phyloP scores from a whole-genome alignment of 1,284 basidiomycete species.

The Malassezia nana region DNA sequence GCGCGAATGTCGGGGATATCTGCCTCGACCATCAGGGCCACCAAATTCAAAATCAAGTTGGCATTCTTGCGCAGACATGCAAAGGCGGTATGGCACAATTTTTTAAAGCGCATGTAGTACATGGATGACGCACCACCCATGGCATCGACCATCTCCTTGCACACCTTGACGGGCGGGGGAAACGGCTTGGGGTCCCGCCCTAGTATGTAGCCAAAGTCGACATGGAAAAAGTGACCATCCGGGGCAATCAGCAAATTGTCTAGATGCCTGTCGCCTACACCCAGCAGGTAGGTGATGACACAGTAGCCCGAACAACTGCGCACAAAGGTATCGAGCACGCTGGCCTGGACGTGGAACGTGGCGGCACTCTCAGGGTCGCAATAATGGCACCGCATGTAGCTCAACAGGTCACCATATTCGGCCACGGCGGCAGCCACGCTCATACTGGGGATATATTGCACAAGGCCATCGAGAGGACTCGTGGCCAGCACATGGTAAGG shows the following conservation, averaged over 20 bases:
- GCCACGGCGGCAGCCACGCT: conserved; percentile 85
- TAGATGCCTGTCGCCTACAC: conserved; percentile 92
- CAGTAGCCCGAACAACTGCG: conserved; percentile 97
- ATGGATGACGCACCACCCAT: conserved; percentile 72
- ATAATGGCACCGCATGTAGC: conserved; percentile 72
- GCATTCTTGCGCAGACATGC: conserved; percentile 80
- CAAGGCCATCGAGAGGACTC: conserved; percentile 84
- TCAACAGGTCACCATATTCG: conserved; percentile 65
- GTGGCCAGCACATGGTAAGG: conserved; percentile 93
- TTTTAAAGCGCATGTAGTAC: conserved; percentile 88
- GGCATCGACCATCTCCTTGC: conserved; percentile 98
- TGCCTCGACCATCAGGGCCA: conserved; percentile 93
- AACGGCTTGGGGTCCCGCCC: conserved; percentile 96
- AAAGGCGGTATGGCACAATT: conserved; percentile 90
- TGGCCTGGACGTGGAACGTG: conserved; percentile 80
- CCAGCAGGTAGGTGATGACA: conserved; percentile 89
- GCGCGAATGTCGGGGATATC: conserved; percentile 94
- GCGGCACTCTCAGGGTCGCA: conserved; percentile 85
- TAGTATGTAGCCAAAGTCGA: conserved; percentile 97
- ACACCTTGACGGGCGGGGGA: conserved; percentile 94
- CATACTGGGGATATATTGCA: conserved; percentile 88
- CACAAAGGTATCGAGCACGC: conserved; percentile 90
- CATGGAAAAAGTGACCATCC: conserved; percentile 64
- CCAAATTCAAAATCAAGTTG: conserved; percentile 92
- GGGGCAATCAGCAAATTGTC: conserved; percentile 89